Evolutionary conservation across 2,329 filamentous ascomycete species (phyloP).

Genomic region (Endoconidiophora polonica): DNA sequence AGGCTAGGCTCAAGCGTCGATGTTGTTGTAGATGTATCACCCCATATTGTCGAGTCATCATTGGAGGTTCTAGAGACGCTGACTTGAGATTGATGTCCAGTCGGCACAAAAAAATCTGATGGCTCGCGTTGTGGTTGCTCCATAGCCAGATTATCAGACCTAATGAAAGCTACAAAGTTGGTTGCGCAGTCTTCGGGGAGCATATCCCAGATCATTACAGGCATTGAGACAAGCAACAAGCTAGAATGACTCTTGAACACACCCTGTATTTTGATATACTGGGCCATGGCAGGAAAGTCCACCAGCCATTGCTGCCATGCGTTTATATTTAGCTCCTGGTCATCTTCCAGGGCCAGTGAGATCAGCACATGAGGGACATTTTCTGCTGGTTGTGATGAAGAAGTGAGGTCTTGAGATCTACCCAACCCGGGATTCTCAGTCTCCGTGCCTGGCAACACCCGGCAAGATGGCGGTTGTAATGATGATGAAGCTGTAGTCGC

Average conservation of each 20-base stretch:
- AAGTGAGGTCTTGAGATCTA: conserved; percentile 14
- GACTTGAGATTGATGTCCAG: not conserved
- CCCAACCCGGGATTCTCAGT: conserved; percentile 9
- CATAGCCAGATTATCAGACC: conserved; percentile 36
- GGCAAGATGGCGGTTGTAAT: not conserved
- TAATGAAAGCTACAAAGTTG: conserved; percentile 41
- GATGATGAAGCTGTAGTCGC: too few species aligned
- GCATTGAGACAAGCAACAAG: conserved; percentile 38
- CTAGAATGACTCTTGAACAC: conserved; percentile 46
- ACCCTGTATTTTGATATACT: conserved; percentile 43
- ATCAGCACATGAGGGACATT: conserved; percentile 44
- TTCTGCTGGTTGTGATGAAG: conserved; percentile 30
- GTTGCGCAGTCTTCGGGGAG: conserved; percentile 40
- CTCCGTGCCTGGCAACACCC: not conserved
- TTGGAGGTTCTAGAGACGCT: not conserved
- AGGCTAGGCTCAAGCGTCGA: not conserved
- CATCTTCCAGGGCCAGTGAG: conserved; percentile 39
- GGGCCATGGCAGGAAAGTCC: conserved; percentile 39
- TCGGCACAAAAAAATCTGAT: not conserved
- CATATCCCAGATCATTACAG: conserved; percentile 42
- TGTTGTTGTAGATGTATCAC: conserved; percentile 7
- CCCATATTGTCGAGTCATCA: conserved; percentile 4
- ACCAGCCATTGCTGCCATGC: conserved; percentile 42
- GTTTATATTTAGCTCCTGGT: conserved; percentile 38
- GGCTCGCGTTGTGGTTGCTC: conserved; percentile 16